Evolutionary conservation across 169 alveolate genomes (phyloP).

Genomic region (Eimeria mitis): DNA sequence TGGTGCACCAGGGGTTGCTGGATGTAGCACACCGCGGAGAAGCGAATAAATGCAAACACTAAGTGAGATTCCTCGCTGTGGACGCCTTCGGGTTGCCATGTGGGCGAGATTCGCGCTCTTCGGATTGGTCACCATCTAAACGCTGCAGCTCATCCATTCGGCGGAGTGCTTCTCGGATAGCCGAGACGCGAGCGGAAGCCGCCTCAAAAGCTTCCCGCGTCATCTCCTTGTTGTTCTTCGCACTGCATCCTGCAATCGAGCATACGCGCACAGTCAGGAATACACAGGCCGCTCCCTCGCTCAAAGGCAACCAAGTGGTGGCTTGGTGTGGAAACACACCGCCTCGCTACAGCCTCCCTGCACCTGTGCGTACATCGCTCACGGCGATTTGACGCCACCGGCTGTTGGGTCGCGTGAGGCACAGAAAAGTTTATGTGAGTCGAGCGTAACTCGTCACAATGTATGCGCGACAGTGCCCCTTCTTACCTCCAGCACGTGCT

Average conservation of each 20-base stretch:
- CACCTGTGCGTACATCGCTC: too few species aligned
- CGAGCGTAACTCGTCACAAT: background rate
- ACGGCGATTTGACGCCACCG: background rate
- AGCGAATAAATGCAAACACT: background rate
- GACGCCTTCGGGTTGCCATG: background rate
- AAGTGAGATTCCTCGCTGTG: background rate
- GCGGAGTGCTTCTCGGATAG: conserved; percentile 42
- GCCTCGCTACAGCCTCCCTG: background rate
- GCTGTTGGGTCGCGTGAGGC: background rate
- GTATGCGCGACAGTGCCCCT: background rate
- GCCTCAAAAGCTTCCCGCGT: conserved; percentile 67
- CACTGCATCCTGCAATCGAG: background rate
- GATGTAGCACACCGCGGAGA: background rate
- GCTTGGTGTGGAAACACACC: background rate
- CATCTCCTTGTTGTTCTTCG: conserved; percentile 56
- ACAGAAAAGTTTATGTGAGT: background rate
- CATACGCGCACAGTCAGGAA: background rate
- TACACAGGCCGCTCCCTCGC: background rate
- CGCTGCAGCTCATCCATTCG: conserved; percentile 50
- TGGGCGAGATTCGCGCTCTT: conserved; percentile 8
- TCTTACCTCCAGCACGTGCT: conserved; percentile 46
- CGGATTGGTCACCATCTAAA: background rate
- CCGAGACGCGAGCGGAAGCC: conserved; percentile 48
- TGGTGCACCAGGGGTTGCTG: background rate
- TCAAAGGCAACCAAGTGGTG: background rate